A percentile compares a stretch with the other conserved stretches of the same genome.
Conservation (phyloP, 1,284 basidiomycete genomes). For the Macrocybe sp. region DNA sequence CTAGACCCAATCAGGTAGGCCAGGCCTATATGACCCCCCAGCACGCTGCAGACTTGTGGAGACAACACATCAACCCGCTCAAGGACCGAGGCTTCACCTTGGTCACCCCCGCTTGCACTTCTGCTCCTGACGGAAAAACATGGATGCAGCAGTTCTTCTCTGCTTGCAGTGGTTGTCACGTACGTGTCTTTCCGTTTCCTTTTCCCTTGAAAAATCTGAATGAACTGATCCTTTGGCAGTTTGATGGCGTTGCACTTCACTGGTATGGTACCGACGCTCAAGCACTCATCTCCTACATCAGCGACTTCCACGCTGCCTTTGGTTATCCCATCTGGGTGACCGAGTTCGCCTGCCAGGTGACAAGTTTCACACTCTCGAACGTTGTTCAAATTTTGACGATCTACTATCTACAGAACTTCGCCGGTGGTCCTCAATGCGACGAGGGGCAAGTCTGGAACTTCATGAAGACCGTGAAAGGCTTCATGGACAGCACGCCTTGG, state of each 20-base stretch:
- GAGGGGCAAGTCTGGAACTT: constrained; percentile 48
- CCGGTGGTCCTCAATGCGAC: constrained; percentile 49
- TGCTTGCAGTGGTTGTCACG: constrained; percentile 47
- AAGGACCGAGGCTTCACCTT: constrained; percentile 50
- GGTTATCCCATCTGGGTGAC: constrained; percentile 54
- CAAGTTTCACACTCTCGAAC: constrained; percentile 1
- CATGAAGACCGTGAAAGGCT: constrained; percentile 50
- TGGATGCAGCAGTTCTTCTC: constrained; percentile 61
- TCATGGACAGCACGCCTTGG: constrained; percentile 50
- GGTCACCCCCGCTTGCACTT: constrained; percentile 65
- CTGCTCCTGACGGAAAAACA: constrained; percentile 44
- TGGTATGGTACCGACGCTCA: constrained; percentile 53
- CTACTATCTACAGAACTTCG: constrained; percentile 47
- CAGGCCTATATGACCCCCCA: constrained; percentile 58
- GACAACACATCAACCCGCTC: constrained; percentile 57
- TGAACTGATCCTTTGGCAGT: constrained; percentile 27
- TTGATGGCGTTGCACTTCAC: constrained; percentile 50
- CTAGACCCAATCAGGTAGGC: constrained; percentile 37
- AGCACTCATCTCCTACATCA: constrained; percentile 48
- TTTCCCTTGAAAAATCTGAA: background rate
- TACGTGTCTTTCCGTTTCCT: constrained; percentile 28
- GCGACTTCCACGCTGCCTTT: constrained; percentile 48
- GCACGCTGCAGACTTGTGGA: constrained; percentile 53
- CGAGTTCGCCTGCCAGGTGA: constrained; percentile 65
- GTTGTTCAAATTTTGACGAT: background rate